phyloP scores from a whole-genome alignment of 192 early-diverging fungal species.

The Backusella sp. region DNA sequence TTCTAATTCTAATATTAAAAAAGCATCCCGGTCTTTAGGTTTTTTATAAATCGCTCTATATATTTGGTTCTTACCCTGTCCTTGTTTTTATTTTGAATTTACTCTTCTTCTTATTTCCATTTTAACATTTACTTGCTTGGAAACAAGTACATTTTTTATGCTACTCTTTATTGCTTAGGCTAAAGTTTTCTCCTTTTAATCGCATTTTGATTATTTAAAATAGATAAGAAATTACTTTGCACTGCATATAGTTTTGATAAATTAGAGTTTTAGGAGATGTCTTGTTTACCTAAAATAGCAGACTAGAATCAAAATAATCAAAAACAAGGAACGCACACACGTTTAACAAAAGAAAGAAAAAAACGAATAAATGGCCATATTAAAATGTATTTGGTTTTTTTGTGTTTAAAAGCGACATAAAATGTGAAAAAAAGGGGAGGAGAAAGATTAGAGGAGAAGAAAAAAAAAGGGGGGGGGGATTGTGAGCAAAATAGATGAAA shows the following conservation, averaged over 20 bases:
- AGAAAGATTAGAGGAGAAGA: background rate
- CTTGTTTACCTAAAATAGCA: background rate
- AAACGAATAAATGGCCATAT: background rate
- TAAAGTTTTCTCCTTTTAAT: background rate
- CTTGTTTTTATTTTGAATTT: too few relatives aligned
- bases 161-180: background rate
- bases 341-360: background rate
- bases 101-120: too few relatives aligned
- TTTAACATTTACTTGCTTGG: too few relatives aligned
- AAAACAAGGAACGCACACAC: background rate
- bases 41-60: too few relatives aligned
- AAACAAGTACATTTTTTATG: too few relatives aligned
- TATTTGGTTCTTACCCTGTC: too few relatives aligned
- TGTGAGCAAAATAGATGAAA: background rate
- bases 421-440: background rate
- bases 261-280: background rate
- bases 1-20: too few relatives aligned
- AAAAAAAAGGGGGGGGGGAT: background rate
- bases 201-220: background rate
- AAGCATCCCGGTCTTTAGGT: too few relatives aligned
- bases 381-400: background rate
- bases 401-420: conserved; percentile 1
- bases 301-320: background rate
- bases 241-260: background rate
- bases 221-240: background rate